Evolutionary conservation across 306 rosid species (phyloP), one percentile per base, ranked within the genome.

Genomic region (Prunus armeniaca): DNA sequence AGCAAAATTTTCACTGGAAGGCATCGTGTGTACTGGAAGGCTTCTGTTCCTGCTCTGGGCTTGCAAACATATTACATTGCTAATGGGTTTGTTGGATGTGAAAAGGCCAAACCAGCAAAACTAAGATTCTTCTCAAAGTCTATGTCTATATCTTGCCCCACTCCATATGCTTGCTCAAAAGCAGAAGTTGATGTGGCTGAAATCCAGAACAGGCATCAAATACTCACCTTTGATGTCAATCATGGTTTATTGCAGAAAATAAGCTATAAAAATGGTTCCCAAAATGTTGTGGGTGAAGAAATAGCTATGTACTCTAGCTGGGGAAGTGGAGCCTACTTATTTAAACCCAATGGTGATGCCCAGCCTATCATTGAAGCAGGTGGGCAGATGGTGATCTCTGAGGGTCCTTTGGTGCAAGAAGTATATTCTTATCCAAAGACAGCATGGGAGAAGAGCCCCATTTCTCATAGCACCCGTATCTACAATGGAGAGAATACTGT

Each of bases 301-400:
- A 86, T 95, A n/a, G 90, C 93, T 25, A 80, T 95, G 90, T 95
- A 95, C 78, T 70, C 91, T 51, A 91, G 97, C 71, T 57, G 19
- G 11, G 99, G 93, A 22, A 85, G 94, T 57, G 99, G 99, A 50
- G 99, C 99, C 20, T 95, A 92, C 91, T 85, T 95, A 71, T 95
- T 95, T 81, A 88, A 79, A 79, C 99, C 99, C 2, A 80, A 13
- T 22, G 99, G 99, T 60, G 93, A 91, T 45, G 92, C 99, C 3
- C 81, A 83, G 62, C 71, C 91, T 49, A 84, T 95, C 73, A 79
- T 84, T 49, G 88, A 86, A 87, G 87, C 88, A 46, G 92, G 95
- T 60, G 96, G 93, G 28, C 88, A 83, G 77, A 78, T 88, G 65
- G 84, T 95, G 81, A 85, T 92, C 80, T 73, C 87, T 0, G 91